Evolutionary conservation across 176 grass and related monocot species (phyloP).

Genomic region (Microstegium vimineum): DNA sequence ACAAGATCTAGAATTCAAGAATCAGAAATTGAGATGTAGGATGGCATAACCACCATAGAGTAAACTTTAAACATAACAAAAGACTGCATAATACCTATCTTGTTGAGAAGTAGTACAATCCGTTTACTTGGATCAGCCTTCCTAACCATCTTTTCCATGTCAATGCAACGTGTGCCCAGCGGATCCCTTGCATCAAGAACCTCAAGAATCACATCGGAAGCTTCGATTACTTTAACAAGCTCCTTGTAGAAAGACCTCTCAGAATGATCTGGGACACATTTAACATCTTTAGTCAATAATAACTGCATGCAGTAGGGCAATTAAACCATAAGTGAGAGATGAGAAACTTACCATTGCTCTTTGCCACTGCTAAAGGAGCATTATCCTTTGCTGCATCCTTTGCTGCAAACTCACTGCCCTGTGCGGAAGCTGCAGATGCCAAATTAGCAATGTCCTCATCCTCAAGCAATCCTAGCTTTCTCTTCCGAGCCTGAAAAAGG

Average conservation of each 20-base stretch:
- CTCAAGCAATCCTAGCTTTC: conserved; percentile 68
- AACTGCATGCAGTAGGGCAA: neutral
- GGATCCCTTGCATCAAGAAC: conserved; percentile 92
- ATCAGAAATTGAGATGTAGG: neutral
- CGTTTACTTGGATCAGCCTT: conserved; percentile 69
- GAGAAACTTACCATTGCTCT: conserved; percentile 62
- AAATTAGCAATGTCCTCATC: conserved; percentile 59
- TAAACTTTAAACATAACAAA: conserved; percentile 1
- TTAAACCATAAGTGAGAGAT: neutral
- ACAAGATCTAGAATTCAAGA: conserved; percentile 63
- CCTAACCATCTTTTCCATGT: conserved; percentile 85
- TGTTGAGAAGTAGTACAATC: conserved; percentile 91
- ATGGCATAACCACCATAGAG: neutral
- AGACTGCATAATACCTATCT: conserved; percentile 54
- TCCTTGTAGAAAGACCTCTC: conserved; percentile 97
- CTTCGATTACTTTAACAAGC: conserved; percentile 90
- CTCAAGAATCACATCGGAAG: conserved; percentile 87
- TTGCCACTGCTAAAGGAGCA: conserved; percentile 29
- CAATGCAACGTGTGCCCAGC: conserved; percentile 67
- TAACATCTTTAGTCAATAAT: neutral
- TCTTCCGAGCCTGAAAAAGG: conserved; percentile 62
- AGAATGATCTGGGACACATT: conserved; percentile 67
- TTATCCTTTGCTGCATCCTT: conserved; percentile 36
- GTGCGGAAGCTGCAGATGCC: conserved; percentile 36
- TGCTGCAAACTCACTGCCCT: conserved; percentile 41